Evolutionary conservation across 306 rosid genomes (phyloP).

Genomic region (Dicorynia guianensis): DNA sequence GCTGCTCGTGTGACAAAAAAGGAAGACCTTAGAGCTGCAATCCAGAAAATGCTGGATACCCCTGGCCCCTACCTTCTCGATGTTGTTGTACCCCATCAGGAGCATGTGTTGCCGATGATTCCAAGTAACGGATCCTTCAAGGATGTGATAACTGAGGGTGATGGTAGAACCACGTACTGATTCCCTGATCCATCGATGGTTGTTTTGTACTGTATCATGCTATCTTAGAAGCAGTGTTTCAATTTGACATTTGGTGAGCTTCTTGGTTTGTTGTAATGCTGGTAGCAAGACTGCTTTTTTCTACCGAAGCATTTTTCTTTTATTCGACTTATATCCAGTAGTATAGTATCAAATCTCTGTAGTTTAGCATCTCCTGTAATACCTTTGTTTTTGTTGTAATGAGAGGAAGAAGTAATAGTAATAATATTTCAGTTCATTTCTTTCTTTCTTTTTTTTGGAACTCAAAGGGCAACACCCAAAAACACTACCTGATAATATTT

Average conservation of each 20-base stretch:
- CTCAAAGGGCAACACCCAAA: too few species aligned
- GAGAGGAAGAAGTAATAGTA: slow-evolving; percentile 27
- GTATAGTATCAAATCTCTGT: slow-evolving; percentile 11
- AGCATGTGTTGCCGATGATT: slow-evolving; percentile 94
- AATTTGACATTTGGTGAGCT: slow-evolving; percentile 4
- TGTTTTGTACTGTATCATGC: slow-evolving; percentile 41
- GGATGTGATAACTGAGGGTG: slow-evolving; percentile 88
- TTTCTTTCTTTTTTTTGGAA: too few species aligned
- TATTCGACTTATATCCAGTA: neutral
- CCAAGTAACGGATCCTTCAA: slow-evolving; percentile 89
- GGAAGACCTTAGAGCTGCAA: slow-evolving; percentile 69
- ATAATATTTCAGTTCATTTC: neutral
- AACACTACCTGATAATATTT: too few species aligned
- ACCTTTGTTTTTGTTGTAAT: neutral
- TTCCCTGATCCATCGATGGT: neutral
- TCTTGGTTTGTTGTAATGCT: slow-evolving; percentile 17
- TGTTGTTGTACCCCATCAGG: slow-evolving; percentile 94
- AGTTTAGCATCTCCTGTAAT: neutral
- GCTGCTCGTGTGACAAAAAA: slow-evolving; percentile 75
- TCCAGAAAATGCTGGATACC: slow-evolving; percentile 82
- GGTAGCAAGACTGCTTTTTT: neutral
- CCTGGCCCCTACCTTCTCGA: slow-evolving; percentile 92
- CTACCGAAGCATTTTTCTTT: neutral
- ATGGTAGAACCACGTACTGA: slow-evolving; percentile 73
- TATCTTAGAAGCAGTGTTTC: neutral